Percentiles rank a stretch among this genome's conserved stretches.
Conservation (phyloP, 179 eudicot genomes). For the Nepenthes alata region DNA sequence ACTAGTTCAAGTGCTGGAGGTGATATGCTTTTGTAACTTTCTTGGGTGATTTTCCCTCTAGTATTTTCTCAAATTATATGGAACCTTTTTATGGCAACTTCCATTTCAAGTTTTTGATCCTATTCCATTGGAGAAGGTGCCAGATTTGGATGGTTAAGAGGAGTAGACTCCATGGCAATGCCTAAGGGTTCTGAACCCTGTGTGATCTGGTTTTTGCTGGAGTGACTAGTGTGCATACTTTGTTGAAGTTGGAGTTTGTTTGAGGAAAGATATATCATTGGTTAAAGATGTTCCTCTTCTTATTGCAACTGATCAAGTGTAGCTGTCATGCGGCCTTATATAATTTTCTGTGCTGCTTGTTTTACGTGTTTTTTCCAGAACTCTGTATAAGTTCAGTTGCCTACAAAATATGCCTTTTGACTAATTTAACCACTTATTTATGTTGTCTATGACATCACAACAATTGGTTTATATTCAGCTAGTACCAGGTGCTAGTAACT, state of each 20-base stretch:
- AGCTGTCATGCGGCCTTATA: background rate
- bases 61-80: conserved; percentile 71
- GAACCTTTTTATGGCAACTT: conserved; percentile 38
- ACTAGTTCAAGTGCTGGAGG: background rate
- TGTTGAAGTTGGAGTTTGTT: conserved; percentile 76
- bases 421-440: background rate
- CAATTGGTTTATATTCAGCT: conserved; percentile 87
- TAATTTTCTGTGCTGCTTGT: background rate
- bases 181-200: conserved; percentile 59
- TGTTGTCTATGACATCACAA: conserved; percentile 46
- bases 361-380: background rate
- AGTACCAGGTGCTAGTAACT: conserved; percentile 63
- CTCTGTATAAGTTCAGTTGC: too few species aligned
- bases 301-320: conserved; percentile 80
- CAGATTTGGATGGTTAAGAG: conserved; percentile 78
- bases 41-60: conserved; percentile 3
- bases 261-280: conserved; percentile 74
- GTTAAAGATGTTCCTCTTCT: conserved; percentile 77
- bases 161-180: conserved; percentile 54
- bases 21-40: background rate
- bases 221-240: conserved; percentile 50
- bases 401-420: too few species aligned
- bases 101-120: conserved; percentile 66
- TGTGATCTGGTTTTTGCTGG: conserved; percentile 73
- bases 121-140: conserved; percentile 88